Evolutionary conservation across 1,284 basidiomycete genomes (phyloP).

Genomic region (Sporisorium iseilematis-ciliati): DNA sequence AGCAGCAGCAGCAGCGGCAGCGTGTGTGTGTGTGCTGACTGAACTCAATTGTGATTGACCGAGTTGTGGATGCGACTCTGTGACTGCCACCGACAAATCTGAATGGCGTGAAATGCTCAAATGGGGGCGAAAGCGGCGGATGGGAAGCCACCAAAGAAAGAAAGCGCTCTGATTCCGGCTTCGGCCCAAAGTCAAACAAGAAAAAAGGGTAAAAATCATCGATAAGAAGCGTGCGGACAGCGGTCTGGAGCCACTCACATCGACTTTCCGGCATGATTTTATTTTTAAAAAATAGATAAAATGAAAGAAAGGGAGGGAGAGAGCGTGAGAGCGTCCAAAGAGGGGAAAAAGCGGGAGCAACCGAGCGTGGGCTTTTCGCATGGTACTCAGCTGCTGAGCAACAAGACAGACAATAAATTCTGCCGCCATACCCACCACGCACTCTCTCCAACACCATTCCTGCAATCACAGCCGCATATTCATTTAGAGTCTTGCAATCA

Average conservation of each 20-base stretch:
- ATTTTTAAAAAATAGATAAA: background rate
- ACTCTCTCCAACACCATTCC: too few relatives aligned
- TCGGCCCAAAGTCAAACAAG: slow-evolving; percentile 1
- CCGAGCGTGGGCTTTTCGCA: background rate
- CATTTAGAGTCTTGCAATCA: too few relatives aligned
- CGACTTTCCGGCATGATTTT: background rate
- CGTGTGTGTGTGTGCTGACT: slow-evolving; percentile 2
- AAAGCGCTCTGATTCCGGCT: slow-evolving; percentile 5
- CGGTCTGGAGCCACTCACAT: slow-evolving; percentile 31
- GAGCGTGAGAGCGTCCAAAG: background rate
- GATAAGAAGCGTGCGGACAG: slow-evolving; percentile 44
- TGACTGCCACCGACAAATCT: too few relatives aligned
- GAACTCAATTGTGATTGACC: background rate
- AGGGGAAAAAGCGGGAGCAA: background rate
- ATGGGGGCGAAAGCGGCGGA: background rate
- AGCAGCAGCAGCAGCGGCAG: too few relatives aligned
- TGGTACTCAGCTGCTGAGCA: background rate
- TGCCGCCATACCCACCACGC: too few relatives aligned
- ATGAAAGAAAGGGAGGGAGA: too few relatives aligned
- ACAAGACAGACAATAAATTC: background rate
- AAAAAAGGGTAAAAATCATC: slow-evolving; percentile 22
- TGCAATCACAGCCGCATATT: too few relatives aligned
- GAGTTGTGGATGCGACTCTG: slow-evolving; percentile 7
- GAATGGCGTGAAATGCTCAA: too few relatives aligned
- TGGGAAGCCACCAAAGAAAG: background rate